These are phyloP conservation scores for Celoporthe dispersa DNA, from an alignment of 2,329 filamentous ascomycete genomes.

Conservation along the genomic window DNA sequence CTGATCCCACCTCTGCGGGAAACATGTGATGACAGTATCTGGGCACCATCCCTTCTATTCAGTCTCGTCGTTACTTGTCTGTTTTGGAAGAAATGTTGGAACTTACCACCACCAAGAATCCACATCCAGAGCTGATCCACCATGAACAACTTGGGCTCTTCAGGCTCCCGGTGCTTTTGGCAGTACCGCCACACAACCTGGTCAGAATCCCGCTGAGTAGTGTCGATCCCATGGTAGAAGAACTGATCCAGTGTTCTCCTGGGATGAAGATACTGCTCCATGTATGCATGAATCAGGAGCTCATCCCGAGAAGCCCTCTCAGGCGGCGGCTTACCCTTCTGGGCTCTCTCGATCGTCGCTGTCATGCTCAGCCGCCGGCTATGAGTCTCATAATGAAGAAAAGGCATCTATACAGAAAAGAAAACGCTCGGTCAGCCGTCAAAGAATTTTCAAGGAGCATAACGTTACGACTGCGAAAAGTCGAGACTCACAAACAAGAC, in stretches of 20 bases:
- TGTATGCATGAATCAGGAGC: conserved; percentile 52
- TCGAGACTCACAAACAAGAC: conserved; percentile 41
- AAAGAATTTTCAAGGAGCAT: conserved; percentile 33
- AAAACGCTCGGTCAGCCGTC: conserved; percentile 25
- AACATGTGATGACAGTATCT: conserved; percentile 64
- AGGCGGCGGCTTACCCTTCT: conserved; percentile 38
- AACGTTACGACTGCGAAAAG: background rate
- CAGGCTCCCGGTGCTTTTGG: conserved; percentile 35
- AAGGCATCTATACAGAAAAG: conserved; percentile 63
- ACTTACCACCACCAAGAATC: conserved; percentile 52
- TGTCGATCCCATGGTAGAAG: conserved; percentile 68
- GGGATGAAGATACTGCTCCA: conserved; percentile 58
- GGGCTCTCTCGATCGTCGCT: conserved; percentile 47
- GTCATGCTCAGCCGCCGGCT: conserved; percentile 60
- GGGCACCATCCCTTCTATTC: conserved; percentile 24
- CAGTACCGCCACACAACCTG: conserved; percentile 68
- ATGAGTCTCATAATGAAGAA: conserved; percentile 67
- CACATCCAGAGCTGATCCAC: conserved; percentile 73
- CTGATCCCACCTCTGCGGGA: conserved; percentile 63
- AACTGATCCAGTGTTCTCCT: conserved; percentile 68
- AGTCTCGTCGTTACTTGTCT: background rate
- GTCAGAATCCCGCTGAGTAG: conserved; percentile 61
- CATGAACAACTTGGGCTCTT: conserved; percentile 66
- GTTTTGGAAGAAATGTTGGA: background rate
- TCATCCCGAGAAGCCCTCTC: conserved; percentile 43